These are phyloP conservation scores for Kokia cookei DNA, from an alignment of 441 rosid species.

Conservation along the genomic window DNA sequence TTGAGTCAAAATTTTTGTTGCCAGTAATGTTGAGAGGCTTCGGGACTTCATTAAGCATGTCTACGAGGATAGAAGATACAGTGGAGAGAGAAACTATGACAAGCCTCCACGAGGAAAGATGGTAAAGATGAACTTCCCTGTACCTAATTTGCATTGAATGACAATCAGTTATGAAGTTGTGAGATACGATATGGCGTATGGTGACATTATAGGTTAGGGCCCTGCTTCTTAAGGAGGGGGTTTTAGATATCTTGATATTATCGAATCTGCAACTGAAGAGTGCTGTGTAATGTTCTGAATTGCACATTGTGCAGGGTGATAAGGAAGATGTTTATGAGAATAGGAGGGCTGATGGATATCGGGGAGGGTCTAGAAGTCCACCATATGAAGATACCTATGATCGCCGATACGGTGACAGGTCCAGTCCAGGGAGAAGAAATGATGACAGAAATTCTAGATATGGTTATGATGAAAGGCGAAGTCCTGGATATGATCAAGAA, in stretches of 20 bases:
- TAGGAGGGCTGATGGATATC: constrained; percentile 37
- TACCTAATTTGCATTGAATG: background rate
- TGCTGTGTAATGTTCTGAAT: constrained; percentile 10
- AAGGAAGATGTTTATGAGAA: constrained; percentile 53
- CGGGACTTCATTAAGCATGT: constrained; percentile 87
- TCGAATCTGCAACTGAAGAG: constrained; percentile 7
- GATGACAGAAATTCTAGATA: constrained; percentile 41
- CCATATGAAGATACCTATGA: constrained; percentile 70
- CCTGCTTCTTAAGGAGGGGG: background rate
- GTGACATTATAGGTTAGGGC: background rate
- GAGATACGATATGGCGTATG: background rate
- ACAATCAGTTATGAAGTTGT: background rate
- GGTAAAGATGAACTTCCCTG: constrained; percentile 30
- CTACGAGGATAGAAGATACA: constrained; percentile 79
- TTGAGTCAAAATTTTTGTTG: constrained; percentile 21
- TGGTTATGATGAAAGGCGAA: constrained; percentile 46
- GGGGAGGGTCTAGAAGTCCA: constrained; percentile 85
- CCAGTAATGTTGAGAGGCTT: constrained; percentile 81
- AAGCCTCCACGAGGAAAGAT: constrained; percentile 70
- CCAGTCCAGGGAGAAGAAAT: constrained; percentile 83
- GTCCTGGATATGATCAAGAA: constrained; percentile 80
- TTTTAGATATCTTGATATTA: background rate
- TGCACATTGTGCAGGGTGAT: constrained; percentile 48
- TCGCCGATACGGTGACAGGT: constrained; percentile 60
- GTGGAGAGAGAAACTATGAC: constrained; percentile 66